phyloP scores from a whole-genome alignment of 2,329 filamentous ascomycete genomes.

The Hypoxylon sp. region DNA sequence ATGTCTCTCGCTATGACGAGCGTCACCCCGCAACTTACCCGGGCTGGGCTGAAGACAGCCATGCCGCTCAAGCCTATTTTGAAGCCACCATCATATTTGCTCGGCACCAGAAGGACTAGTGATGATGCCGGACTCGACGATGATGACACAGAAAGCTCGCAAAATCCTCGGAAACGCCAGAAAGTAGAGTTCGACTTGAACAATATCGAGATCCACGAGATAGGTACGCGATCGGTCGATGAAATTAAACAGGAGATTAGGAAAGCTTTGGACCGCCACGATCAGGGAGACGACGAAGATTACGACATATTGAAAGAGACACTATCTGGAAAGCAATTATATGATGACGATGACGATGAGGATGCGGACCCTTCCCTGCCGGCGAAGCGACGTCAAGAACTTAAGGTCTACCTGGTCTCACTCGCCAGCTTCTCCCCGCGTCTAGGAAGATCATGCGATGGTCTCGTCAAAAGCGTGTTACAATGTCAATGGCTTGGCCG shows the following conservation, averaged over 20 bases:
- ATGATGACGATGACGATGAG: conserved; percentile 64
- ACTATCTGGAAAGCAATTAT: conserved; percentile 66
- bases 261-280: conserved; percentile 70
- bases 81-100: conserved; percentile 61
- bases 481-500: conserved; percentile 75
- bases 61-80: conserved; percentile 69
- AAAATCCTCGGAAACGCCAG: conserved; percentile 67
- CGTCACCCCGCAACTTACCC: conserved; percentile 46
- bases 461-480: conserved; percentile 71
- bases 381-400: conserved; percentile 62
- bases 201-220: conserved; percentile 69
- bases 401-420: conserved; percentile 74
- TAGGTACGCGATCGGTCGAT: conserved; percentile 66
- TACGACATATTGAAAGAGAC: conserved; percentile 74
- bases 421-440: conserved; percentile 73
- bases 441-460: conserved; percentile 71
- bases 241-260: conserved; percentile 70
- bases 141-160: conserved; percentile 53
- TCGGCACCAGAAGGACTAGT: conserved; percentile 61
- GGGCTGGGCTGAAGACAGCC: conserved; percentile 52
- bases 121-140: conserved; percentile 62
- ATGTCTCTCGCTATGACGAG: conserved; percentile 49
- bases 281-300: conserved; percentile 70
- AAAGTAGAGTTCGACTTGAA: conserved; percentile 73
- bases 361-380: conserved; percentile 57